Conservation (phyloP, 2,329 filamentous ascomycete genomes). For the Catunica adiposa region DNA sequence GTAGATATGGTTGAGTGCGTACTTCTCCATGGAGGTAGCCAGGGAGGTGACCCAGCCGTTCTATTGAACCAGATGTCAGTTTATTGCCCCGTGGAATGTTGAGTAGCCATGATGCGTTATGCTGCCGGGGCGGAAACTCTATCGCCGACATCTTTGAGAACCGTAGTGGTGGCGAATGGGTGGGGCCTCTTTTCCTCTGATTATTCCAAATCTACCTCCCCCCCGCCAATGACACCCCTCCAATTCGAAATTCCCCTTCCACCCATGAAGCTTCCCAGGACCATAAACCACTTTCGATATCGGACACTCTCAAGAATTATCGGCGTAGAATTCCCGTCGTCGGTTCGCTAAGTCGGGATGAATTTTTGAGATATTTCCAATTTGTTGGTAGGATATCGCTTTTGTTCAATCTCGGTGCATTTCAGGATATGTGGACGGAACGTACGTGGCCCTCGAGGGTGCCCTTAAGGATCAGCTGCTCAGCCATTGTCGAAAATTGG, state of each 20-base stretch:
- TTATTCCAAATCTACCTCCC: not conserved
- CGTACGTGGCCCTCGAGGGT: constrained; percentile 91
- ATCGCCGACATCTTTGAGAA: not conserved
- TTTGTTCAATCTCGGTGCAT: not conserved
- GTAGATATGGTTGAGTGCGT: constrained; percentile 25
- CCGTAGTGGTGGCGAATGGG: not conserved
- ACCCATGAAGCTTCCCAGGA: too few relatives aligned
- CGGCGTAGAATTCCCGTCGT: not conserved
- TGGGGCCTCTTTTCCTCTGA: not conserved
- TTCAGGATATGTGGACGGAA: constrained; percentile 20
- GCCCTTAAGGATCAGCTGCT: constrained; percentile 90
- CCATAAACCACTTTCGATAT: not conserved
- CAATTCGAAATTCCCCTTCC: not conserved
- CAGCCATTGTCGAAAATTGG: constrained; percentile 45
- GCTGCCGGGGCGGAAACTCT: constrained; percentile 5
- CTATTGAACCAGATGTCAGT: constrained; percentile 22
- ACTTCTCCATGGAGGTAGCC: constrained; percentile 98
- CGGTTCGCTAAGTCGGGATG: not conserved
- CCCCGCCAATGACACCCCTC: not conserved
- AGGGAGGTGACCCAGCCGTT: constrained; percentile 98
- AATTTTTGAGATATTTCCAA: not conserved
- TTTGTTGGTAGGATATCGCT: too few relatives aligned
- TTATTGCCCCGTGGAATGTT: constrained; percentile 11
- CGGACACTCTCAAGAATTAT: not conserved
- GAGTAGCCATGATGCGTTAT: not conserved